Evolutionary conservation across 2,329 filamentous ascomycete species (phyloP).

Genomic region (Eutypa lata): DNA sequence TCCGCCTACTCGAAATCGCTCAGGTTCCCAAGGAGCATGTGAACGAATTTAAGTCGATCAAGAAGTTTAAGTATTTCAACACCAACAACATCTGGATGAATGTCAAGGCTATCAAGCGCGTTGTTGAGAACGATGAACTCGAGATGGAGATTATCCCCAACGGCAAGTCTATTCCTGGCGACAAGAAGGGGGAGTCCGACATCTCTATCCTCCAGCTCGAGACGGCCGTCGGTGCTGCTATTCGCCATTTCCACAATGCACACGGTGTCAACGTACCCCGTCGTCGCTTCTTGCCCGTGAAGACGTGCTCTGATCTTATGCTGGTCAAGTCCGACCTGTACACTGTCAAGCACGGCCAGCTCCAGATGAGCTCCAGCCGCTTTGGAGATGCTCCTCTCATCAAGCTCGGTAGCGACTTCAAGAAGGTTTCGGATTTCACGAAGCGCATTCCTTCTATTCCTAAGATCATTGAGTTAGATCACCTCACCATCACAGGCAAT

Average conservation of each 20-base stretch:
- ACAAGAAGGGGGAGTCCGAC: constrained; percentile 99
- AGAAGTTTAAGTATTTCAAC: constrained; percentile 99
- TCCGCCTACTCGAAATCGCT: constrained; percentile 95
- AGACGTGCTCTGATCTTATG: constrained; percentile 99
- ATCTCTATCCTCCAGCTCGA: constrained; percentile 97
- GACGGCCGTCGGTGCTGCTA: constrained; percentile 96
- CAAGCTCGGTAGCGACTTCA: constrained; percentile 98
- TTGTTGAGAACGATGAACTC: constrained; percentile 97
- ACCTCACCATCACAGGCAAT: constrained; percentile 94
- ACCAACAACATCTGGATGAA: constrained; percentile 99
- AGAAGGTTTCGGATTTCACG: constrained; percentile 98
- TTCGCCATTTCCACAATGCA: constrained; percentile 97
- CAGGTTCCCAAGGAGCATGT: constrained; percentile 99
- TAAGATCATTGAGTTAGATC: constrained; percentile 87
- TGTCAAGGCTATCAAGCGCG: constrained; percentile 93
- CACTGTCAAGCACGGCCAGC: constrained; percentile 96
- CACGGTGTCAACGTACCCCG: constrained; percentile 99
- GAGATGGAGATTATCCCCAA: constrained; percentile 99
- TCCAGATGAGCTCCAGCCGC: constrained; percentile 92
- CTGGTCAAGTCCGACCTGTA: constrained; percentile 99
- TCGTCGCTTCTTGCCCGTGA: constrained; percentile 97
- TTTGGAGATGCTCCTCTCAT: constrained; percentile 97
- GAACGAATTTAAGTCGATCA: constrained; percentile 99
- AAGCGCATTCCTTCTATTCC: constrained; percentile 83
- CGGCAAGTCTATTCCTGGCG: constrained; percentile 95